These are phyloP conservation scores for Epichloe hybrida DNA, from an alignment of 2,329 filamentous ascomycete species.

Conservation along the genomic window DNA sequence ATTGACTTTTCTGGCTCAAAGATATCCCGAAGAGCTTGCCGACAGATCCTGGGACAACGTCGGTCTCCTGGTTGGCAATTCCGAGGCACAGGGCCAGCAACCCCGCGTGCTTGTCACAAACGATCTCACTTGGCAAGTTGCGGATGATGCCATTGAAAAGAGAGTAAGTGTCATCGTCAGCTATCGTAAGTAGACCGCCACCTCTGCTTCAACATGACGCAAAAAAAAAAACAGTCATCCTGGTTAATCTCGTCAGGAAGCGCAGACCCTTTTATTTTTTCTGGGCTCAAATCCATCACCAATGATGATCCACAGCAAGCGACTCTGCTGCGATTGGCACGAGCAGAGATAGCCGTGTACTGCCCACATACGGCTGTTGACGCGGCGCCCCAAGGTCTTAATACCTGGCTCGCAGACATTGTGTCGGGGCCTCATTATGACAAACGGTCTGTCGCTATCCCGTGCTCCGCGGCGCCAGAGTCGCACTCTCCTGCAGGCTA, in stretches of 20 bases:
- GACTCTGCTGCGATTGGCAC: constrained; percentile 67
- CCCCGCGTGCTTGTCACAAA: constrained; percentile 51
- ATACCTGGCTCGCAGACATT: constrained; percentile 87
- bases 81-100: constrained; percentile 18
- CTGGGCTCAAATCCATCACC: constrained; percentile 78
- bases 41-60: constrained; percentile 94
- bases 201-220: background rate
- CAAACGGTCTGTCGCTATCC: constrained; percentile 30
- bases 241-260: background rate
- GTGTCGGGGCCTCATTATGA: constrained; percentile 43
- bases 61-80: constrained; percentile 53
- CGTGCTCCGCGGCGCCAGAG: constrained; percentile 28
- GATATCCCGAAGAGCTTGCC: constrained; percentile 79
- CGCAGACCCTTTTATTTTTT: constrained; percentile 90
- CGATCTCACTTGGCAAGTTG: constrained; percentile 79
- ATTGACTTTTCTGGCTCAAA: constrained; percentile 18
- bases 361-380: constrained; percentile 92
- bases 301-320: constrained; percentile 75
- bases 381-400: constrained; percentile 70
- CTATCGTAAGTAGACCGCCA: constrained; percentile 52
- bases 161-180: constrained; percentile 70
- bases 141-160: constrained; percentile 72
- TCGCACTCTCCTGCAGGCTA: constrained; percentile 37
- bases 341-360: constrained; percentile 87
- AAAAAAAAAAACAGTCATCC: too few relatives aligned